These are phyloP conservation scores for Phaeophleospora eucalypticola DNA, from an alignment of 2,329 filamentous ascomycete species.

Conservation along the genomic window DNA sequence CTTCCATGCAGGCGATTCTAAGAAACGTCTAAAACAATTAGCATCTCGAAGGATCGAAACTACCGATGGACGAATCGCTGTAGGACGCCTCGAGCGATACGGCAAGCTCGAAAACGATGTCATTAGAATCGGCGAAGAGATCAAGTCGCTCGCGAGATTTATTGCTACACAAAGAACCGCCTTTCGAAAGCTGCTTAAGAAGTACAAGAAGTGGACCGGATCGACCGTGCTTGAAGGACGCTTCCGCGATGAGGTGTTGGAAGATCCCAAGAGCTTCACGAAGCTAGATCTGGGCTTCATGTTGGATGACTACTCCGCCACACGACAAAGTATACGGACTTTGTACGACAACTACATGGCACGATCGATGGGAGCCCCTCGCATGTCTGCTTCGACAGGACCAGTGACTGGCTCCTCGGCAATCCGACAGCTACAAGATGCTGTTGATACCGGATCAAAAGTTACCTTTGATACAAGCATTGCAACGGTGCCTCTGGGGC, in stretches of 20 bases:
- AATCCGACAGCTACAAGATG: constrained; percentile 36
- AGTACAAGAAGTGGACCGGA: constrained; percentile 84
- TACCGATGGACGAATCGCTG: constrained; percentile 36
- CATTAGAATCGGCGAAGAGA: constrained; percentile 63
- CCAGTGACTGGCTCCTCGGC: constrained; percentile 17
- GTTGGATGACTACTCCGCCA: constrained; percentile 47
- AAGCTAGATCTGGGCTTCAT: constrained; percentile 58
- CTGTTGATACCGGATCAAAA: constrained; percentile 38
- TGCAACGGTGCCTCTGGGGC: constrained; percentile 45
- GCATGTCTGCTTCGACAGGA: constrained; percentile 12
- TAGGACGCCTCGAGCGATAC: constrained; percentile 47
- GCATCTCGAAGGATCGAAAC: constrained; percentile 16
- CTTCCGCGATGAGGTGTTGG: constrained; percentile 64
- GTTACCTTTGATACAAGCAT: constrained; percentile 50
- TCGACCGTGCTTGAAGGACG: constrained; percentile 61
- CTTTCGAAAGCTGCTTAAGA: constrained; percentile 80
- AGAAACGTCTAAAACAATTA: constrained; percentile 27
- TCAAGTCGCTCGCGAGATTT: constrained; percentile 67
- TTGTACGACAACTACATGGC: constrained; percentile 38
- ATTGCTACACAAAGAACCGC: constrained; percentile 68
- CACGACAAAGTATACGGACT: constrained; percentile 43
- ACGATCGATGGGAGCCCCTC: constrained; percentile 14
- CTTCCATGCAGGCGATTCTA: constrained; percentile 6
- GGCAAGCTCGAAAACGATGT: constrained; percentile 49
- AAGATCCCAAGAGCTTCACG: constrained; percentile 67